Percentiles rank a stretch among this genome's conserved stretches.
These are phyloP conservation scores for Stellera chamaejasme DNA, from an alignment of 345 rosid species.

Conservation along the genomic window DNA sequence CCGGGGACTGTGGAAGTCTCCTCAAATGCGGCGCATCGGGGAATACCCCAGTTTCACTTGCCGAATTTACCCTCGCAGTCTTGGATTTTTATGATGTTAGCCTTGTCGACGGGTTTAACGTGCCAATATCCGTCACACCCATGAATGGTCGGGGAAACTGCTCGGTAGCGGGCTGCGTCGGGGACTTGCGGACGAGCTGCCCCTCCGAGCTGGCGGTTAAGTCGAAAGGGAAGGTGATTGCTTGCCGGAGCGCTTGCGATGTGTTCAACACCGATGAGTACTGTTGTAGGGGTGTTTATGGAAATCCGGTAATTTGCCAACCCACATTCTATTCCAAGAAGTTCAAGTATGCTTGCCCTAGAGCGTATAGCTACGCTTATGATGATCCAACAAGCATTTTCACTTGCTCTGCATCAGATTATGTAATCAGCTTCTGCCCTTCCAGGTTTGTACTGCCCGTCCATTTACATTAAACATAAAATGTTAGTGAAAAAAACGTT, in stretches of 20 bases:
- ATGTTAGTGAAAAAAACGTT: neutral
- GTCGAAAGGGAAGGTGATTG: slow-evolving; percentile 46
- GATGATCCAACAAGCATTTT: slow-evolving; percentile 79
- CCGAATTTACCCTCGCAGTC: slow-evolving; percentile 63
- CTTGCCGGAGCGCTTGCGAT: slow-evolving; percentile 87
- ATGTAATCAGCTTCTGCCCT: slow-evolving; percentile 63
- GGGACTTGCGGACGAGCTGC: slow-evolving; percentile 45
- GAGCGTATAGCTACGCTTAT: slow-evolving; percentile 78
- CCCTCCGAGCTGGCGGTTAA: slow-evolving; percentile 58
- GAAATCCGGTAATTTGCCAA: slow-evolving; percentile 41
- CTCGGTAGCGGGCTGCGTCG: slow-evolving; percentile 49
- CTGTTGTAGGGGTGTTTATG: slow-evolving; percentile 66
- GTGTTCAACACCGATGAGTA: slow-evolving; percentile 83
- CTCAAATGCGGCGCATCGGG: slow-evolving; percentile 61
- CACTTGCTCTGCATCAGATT: slow-evolving; percentile 67
- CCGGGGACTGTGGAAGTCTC: slow-evolving; percentile 61
- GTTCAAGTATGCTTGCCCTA: slow-evolving; percentile 79
- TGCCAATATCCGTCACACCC: slow-evolving; percentile 55
- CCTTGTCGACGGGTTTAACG: slow-evolving; percentile 85
- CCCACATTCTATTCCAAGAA: slow-evolving; percentile 73
- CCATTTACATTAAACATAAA: neutral
- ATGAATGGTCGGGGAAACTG: slow-evolving; percentile 69
- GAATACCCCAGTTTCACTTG: slow-evolving; percentile 61
- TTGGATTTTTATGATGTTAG: slow-evolving; percentile 75
- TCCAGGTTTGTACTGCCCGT: slow-evolving; percentile 31